Base-by-base conservation (phyloP, 805 yeast species). In the Yamadazyma insecticola region DNA sequence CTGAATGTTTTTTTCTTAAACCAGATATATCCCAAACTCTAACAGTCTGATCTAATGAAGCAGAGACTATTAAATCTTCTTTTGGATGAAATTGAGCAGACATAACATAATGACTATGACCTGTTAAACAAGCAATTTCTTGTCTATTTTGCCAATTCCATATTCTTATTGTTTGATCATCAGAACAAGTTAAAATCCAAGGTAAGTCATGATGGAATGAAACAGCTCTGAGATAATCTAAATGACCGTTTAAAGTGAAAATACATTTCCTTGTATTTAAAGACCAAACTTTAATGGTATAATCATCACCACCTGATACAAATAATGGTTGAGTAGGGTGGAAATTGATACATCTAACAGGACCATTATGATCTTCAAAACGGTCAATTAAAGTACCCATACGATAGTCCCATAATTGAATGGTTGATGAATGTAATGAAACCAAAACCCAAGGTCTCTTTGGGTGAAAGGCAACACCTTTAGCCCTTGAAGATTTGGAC, bases 91-190 rank as follows among this genome's bases (percentile, higher is more conserved):
- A 92, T 59, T 86, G 94, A 2, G 98, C 97, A 48, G 94, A 84
- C 92, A 92, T 86, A 34, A 92, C 97, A 60, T 94, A 92, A 65
- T 92, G 98, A 63, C 87, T 89, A 61, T 92, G 99, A 40, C 99
- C 98, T 6, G 98, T 90, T 46, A 92, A 67, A 51, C 96, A 87
- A 7, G 97, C 97, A 51, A 92, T 83, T 51, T 92, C 97, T 57
- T 88, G 90, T 48, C 98, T 79, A 57, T 89, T 89, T 68, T 94
- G 98, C 98, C 98, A 92, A 65, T 92, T 94, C 99, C 99, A 92
- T 44, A 92, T 90, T 57, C 99, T 76, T 44, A 94, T 88, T 19
- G 99, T 92, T 64, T 92, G 98, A 68, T 92, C 99, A 61, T 92
- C 99, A 26, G 96, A 86, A 39, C 92, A 80, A 16, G 96, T 82